Evolutionary conservation across 2,329 filamentous ascomycete genomes (phyloP).

Genomic region (Talaromyces sp.): DNA sequence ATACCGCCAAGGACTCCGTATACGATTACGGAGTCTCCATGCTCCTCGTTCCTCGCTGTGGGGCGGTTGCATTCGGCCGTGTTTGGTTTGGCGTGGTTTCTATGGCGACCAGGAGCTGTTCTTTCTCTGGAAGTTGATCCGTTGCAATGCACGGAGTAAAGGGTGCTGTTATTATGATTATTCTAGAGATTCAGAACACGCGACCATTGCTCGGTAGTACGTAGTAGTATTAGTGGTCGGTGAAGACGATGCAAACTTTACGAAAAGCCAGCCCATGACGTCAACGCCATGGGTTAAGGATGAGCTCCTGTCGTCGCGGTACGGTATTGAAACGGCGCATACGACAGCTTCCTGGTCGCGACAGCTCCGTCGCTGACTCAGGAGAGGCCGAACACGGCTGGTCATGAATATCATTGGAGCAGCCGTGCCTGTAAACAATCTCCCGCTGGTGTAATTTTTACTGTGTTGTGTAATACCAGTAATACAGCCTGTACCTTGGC

Average conservation of each 20-base stretch:
- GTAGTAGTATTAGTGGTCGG: background rate
- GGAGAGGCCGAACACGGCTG: too few relatives aligned
- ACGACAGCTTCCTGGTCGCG: background rate
- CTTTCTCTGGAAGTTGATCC: too few relatives aligned
- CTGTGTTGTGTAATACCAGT: background rate
- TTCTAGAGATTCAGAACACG: too few relatives aligned
- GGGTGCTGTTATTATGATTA: too few relatives aligned
- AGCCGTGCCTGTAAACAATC: background rate
- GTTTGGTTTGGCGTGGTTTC: background rate
- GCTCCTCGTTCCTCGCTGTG: background rate
- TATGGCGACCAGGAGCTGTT: background rate
- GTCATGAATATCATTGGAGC: too few relatives aligned
- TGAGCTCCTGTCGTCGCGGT: background rate
- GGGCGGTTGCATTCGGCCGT: background rate
- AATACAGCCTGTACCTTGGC: too few relatives aligned
- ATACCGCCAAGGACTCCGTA: background rate
- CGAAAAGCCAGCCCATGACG: background rate
- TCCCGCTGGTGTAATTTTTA: background rate
- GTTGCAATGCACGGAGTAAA: too few relatives aligned
- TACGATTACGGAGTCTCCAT: background rate
- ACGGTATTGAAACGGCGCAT: background rate
- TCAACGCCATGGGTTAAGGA: background rate
- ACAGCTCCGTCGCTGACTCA: background rate
- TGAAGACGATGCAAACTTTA: background rate
- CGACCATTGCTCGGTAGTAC: too few relatives aligned